Evolutionary conservation across 495 filamentous ascomycete genomes (phyloP), one percentile per base, ranked within the genome.

Genomic region (Pseudevernia furfuracea): DNA sequence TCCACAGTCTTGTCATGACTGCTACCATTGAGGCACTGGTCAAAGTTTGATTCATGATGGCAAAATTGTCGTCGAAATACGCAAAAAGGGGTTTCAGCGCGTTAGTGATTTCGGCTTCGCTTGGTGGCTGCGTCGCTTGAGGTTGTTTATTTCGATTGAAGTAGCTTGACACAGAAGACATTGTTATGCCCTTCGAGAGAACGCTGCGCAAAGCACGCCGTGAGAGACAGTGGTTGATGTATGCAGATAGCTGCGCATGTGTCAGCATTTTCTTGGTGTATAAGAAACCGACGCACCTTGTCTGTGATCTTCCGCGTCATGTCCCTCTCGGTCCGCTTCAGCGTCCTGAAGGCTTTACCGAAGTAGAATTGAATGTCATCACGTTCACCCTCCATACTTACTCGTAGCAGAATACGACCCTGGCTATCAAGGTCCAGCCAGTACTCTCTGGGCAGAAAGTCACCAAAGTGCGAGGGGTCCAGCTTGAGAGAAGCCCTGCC

Each of bases 311-410:
- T 92, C 63, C 94, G 86, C 48, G 92, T 96, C 94, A 99, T 99
- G 72, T 99, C 94, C 64, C 92, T 83, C 74, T 97, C 94, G 0
- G 92, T 95, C 63, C 94, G 84, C 80, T 97, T 97, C 69, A 97
- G 79, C 37, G 89, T 92, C 59, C 94, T 82, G 78, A 99, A 97
- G 46, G 93, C 89, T 77, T 96, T 97, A 63, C 92, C 94, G 77
- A 97, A 97, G 71, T 96, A 94, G 72, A 99, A 99, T 69, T 96
- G 91, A 67, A 99, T 97, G 70, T 99, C 94, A 70, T 99, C 94
- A 59, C 94, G 83, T 73, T 99, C 94, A 61, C 94, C 94, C 77
- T 99, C 94, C 94, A 99, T 99, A 70, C 90, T 96, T 34, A 97
- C 89, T 66, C 95, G 81, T 46, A 99, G 81, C 46, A 99, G 72